Conservation (phyloP, 345 rosid species). For the Lepidium didymum region DNA sequence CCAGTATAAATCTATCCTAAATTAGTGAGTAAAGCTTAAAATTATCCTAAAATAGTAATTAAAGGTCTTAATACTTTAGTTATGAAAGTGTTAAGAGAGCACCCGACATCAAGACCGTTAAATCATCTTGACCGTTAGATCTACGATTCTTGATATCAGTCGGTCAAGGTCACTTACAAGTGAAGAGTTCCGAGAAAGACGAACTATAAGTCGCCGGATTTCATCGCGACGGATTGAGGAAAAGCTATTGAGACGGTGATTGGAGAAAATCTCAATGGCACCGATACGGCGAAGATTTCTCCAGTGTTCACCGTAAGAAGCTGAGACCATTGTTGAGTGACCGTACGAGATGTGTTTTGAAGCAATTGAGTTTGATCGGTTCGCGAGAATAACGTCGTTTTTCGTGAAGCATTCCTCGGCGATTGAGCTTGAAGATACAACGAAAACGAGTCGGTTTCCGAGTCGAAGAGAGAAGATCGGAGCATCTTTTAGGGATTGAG, state of each 20-base stretch:
- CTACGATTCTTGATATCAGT: no score
- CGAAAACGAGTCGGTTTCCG: neutral
- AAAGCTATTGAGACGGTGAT: neutral
- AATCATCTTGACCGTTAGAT: no score
- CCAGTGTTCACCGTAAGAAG: neutral
- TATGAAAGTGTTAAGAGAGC: no score
- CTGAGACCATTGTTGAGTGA: neutral
- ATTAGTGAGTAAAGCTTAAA: neutral
- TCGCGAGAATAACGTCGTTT: neutral
- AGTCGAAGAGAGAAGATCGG: neutral
- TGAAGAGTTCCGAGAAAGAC: neutral
- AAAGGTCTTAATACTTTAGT: neutral
- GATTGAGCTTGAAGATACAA: neutral
- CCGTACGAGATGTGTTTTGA: neutral
- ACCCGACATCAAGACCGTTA: no score
- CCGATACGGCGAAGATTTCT: neutral
- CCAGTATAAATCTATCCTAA: neutral
- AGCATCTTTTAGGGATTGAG: neutral
- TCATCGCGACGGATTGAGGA: neutral
- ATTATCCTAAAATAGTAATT: neutral
- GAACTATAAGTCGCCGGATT: neutral
- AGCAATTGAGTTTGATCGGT: neutral
- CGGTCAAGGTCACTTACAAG: neutral
- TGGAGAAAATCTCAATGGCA: neutral
- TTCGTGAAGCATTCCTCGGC: neutral